These are phyloP conservation scores for Nematocida displodere DNA, from an alignment of 371 early-diverging fungal genomes.

Conservation along the genomic window DNA sequence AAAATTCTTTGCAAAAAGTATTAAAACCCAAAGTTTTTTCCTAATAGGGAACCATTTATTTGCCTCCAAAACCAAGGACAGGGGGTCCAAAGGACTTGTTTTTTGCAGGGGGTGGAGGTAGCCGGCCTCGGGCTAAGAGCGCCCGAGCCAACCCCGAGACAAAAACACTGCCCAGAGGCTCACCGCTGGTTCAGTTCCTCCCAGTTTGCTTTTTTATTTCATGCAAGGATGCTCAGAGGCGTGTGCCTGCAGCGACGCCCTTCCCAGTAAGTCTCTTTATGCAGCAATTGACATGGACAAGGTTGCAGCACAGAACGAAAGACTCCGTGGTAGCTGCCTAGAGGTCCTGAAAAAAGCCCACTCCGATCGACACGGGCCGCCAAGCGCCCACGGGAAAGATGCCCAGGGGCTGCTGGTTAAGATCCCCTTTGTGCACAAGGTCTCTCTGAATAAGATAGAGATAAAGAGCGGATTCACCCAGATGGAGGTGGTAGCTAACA, in stretches of 20 bases:
- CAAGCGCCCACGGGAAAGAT: neutral
- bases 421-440: constrained; percentile 39
- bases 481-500: constrained; percentile 21
- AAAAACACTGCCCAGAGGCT: too few relatives aligned
- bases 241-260: constrained; percentile 17
- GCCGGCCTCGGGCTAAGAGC: too few relatives aligned
- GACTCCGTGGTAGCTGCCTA: neutral
- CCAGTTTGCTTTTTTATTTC: too few relatives aligned
- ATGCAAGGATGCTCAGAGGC: constrained; percentile 3
- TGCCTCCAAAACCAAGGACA: too few relatives aligned
- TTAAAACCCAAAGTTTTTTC: constrained; percentile 10
- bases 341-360: neutral
- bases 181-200: too few relatives aligned
- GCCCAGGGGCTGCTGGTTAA: constrained; percentile 12
- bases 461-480: constrained; percentile 19
- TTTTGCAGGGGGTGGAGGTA: too few relatives aligned
- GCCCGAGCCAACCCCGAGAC: too few relatives aligned
- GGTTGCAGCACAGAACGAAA: constrained; percentile 24
- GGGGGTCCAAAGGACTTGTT: too few relatives aligned
- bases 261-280: constrained; percentile 31
- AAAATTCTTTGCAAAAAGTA: constrained; percentile 49
- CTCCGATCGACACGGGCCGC: neutral
- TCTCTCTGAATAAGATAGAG: constrained; percentile 23
- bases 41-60: too few relatives aligned
- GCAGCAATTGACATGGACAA: constrained; percentile 24